Conservation (phyloP, 441 rosid species). For the Metrosideros polymorpha region DNA sequence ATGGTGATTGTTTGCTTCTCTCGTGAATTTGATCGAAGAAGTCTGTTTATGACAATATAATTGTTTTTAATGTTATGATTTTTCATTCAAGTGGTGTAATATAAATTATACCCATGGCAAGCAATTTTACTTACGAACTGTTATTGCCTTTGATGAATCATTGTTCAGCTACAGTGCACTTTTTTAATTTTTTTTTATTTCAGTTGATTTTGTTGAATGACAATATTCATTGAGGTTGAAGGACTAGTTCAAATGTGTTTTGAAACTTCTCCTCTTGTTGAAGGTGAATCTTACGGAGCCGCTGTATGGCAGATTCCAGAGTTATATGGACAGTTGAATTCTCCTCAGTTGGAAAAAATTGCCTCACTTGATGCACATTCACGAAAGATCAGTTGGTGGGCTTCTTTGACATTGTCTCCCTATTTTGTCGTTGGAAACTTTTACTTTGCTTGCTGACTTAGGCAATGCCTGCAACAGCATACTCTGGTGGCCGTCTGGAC, state of each 20-base stretch:
- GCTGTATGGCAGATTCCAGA: slow-evolving; percentile 97
- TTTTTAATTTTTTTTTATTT: not conserved
- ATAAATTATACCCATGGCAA: not conserved
- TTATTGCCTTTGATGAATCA: not conserved
- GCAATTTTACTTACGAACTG: not conserved
- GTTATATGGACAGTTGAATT: slow-evolving; percentile 72
- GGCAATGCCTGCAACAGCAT: slow-evolving; percentile 27
- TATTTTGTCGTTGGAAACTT: not conserved
- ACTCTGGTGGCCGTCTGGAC: slow-evolving; percentile 93
- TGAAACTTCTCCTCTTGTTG: slow-evolving; percentile 3
- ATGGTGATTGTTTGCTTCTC: not conserved
- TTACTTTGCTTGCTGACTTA: slow-evolving; percentile 1
- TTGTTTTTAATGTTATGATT: not conserved
- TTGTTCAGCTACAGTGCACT: not conserved
- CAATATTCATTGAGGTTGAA: not conserved
- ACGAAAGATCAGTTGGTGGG: slow-evolving; percentile 76
- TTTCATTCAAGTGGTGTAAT: not conserved
- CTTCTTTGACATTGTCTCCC: not conserved
- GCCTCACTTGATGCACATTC: slow-evolving; percentile 78
- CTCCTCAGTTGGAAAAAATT: slow-evolving; percentile 74
- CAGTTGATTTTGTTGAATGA: not conserved
- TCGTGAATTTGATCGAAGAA: not conserved
- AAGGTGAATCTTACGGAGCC: slow-evolving; percentile 80
- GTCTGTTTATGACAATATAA: not conserved
- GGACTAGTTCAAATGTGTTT: not conserved